Evolutionary conservation across 768 basidiomycete species (phyloP).

Genomic region (Amanita thiersii): DNA sequence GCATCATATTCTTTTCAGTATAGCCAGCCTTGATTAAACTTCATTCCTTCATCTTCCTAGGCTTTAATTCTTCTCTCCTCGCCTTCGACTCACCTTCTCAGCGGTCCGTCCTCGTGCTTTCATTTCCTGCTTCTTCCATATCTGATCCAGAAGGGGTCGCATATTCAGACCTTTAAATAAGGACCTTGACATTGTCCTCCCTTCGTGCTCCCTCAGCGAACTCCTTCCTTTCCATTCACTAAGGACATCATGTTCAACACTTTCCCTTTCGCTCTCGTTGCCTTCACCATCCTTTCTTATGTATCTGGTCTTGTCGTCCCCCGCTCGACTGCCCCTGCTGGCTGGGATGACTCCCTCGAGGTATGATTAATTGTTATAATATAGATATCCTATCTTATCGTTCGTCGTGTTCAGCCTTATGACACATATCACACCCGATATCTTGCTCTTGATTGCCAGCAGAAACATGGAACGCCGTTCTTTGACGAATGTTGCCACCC

Average conservation of each 20-base stretch:
- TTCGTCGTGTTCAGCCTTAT: constrained; percentile 32
- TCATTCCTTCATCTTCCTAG: constrained; percentile 11
- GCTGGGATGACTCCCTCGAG: constrained; percentile 43
- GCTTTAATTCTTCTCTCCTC: constrained; percentile 13
- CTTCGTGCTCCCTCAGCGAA: constrained; percentile 19
- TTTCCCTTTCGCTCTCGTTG: constrained; percentile 32
- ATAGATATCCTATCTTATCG: constrained; percentile 7
- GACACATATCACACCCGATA: constrained; percentile 54
- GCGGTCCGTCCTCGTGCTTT: constrained; percentile 24
- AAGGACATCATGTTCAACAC: constrained; percentile 32
- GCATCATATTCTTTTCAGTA: constrained; percentile 1
- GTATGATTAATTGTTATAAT: constrained; percentile 12
- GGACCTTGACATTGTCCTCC: constrained; percentile 12
- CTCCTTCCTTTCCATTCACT: constrained; percentile 19
- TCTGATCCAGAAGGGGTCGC: constrained; percentile 20
- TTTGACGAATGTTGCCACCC: constrained; percentile 71
- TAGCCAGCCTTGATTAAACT: constrained; percentile 1
- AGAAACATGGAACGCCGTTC: constrained; percentile 42
- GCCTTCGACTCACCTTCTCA: constrained; percentile 19
- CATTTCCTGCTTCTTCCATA: constrained; percentile 21
- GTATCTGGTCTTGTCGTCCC: constrained; percentile 32
- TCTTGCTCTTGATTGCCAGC: constrained; percentile 41
- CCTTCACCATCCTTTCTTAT: constrained; percentile 30
- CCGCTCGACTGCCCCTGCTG: constrained; percentile 28
- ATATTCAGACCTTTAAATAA: constrained; percentile 18